Base-by-base conservation (phyloP, 1,139 yeast species). In the Scheffersomyces insectosa region DNA sequence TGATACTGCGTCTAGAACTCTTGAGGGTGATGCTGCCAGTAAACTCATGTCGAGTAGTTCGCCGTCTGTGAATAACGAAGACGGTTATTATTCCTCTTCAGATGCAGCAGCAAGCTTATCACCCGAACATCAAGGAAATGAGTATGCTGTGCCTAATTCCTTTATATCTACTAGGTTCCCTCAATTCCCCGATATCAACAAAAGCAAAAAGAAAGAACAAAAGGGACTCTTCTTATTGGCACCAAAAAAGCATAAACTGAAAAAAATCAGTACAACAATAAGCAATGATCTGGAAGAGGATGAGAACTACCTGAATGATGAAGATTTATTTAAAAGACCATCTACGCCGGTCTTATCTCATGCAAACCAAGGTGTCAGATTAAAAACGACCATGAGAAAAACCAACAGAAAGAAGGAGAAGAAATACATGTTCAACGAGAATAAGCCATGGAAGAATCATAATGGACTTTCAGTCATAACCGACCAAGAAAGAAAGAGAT, bases 381-480 rank as follows among this genome's bases (percentile, higher is more conserved):
- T 83, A 48, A 77, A 75, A 50, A 79, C 87, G 1, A 86, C 96
- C 2, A 79, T 88, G 83, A 71, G 96, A 41, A 81, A 81, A 50
- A 75, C 76, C 38, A 76, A 73, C 52, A 68, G 64, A 43, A 54
- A 65, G 39, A 68, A 65, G 43, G 72, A 68, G 23, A 70, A 68
- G 49, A 75, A 73, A 53, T 65, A 72, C 36, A 61, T 66, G 16
- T 91, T 93, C 62, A 86, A 93, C 59, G 96, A 88, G 54, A 89
- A 88, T 50, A 90, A 91, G 62, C 98, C 98, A 0, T 93, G 99
- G 98, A 93, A 91, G 56, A 84, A 88, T 56, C 97, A 89, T 59
- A 72, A 71, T 34, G 87, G 82, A 48, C 72, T 83, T 9, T 72
- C 72, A 38, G 72, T 68, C 41, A 75, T 90, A 10, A 77, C 86